These are phyloP conservation scores for Boletus sp. DNA, from an alignment of 1,284 basidiomycete genomes.

Conservation along the genomic window DNA sequence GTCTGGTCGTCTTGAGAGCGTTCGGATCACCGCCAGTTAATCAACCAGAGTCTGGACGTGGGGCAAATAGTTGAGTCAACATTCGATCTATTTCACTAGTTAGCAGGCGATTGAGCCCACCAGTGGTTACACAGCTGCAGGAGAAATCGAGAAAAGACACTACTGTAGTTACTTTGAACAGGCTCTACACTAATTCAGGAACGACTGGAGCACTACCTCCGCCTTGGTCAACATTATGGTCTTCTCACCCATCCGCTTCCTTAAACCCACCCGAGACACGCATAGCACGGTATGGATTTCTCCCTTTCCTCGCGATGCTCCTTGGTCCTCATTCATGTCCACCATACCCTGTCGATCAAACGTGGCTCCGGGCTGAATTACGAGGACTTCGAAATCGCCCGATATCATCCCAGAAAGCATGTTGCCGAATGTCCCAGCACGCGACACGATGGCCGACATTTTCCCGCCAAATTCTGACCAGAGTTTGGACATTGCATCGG, in stretches of 20 bases:
- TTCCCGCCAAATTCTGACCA: background rate
- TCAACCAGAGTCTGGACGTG: no score
- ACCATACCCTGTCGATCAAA: background rate
- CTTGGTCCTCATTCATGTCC: background rate
- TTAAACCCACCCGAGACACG: background rate
- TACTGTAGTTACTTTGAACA: background rate
- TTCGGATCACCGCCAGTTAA: no score
- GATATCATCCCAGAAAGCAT: constrained; percentile 3
- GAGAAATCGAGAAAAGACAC: no score
- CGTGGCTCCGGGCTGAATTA: background rate
- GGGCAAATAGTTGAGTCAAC: no score
- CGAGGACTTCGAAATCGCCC: background rate
- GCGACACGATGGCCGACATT: background rate
- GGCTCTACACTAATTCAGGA: background rate
- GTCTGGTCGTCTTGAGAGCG: no score
- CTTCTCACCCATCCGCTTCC: background rate
- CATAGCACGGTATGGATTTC: background rate
- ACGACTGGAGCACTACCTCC: background rate
- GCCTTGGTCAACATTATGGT: background rate
- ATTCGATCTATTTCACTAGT: no score
- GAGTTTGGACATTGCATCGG: background rate
- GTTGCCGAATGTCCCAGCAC: background rate
- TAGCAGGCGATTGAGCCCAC: no score
- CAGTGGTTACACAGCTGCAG: no score
- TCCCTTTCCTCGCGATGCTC: no score